Base-by-base conservation (phyloP, 306 rosid species). In the Trichosanthes truncata region DNA sequence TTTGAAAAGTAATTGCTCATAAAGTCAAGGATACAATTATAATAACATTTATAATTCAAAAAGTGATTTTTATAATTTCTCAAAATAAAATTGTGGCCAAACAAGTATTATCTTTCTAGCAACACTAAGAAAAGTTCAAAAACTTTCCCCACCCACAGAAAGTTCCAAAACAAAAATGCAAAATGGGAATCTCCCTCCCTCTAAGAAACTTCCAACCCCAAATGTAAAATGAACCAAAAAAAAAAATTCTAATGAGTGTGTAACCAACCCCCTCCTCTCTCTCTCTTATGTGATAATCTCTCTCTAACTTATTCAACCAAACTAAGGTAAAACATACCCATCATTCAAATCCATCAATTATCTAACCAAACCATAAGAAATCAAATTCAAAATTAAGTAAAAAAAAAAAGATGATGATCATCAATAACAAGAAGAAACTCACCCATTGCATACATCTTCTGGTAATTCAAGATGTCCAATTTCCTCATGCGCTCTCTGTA, bases 371-470 rank as follows among this genome's bases (percentile, higher is more conserved):
- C 11, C 18, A 74, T 7, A 15, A 12, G 35, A 43, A 71, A 21
- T 6, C 45, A 69, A 38, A 36, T 8, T 38, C 1, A 71, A 71
- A 45, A 71, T 20, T 0, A 26, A 73, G 9, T 15, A 4, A 53
- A 6, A n/a, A 67, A 1, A 45, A 12, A 26, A 48, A 43, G 18
- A 41, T 10, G 14, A 78, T 18, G 31, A 68, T n/a, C 63, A 35
- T 15, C 0, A 40, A 81, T 36, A 62, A n/a, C 9, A 9, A 12
- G n/a, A 49, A 40, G 56, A 60, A 82, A 87, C 95, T 84, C 83
- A 96, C 99, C 97, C 80, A 90, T 61, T 55, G 99, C 97, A 84
- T 91, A 91, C 92, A 90, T 90, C 92, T 96, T 96, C 84, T 96
- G 99, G 90, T 91, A 96, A 84, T 89, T 96, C 80, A 96, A 86